Evolutionary conservation across 148 eudicot genomes (phyloP).

Genomic region (Arbutus unedo): DNA sequence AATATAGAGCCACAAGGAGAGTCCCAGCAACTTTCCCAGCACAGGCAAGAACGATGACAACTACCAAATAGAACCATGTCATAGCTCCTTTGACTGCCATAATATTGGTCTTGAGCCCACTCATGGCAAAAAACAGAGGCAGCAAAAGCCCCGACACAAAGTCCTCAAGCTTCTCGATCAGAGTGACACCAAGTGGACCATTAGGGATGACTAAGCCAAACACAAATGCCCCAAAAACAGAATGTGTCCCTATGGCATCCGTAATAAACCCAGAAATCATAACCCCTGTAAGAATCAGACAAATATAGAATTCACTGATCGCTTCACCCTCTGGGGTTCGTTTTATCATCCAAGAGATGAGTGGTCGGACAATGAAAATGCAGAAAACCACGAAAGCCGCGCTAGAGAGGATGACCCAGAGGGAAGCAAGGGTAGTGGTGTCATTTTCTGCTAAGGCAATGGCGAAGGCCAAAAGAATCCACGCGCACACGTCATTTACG

Average conservation of each 20-base stretch:
- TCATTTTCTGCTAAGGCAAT: slow-evolving; percentile 54
- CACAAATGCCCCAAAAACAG: slow-evolving; percentile 76
- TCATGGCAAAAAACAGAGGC: slow-evolving; percentile 64
- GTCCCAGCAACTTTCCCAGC: slow-evolving; percentile 56
- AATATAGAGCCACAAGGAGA: slow-evolving; percentile 32
- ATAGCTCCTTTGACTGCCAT: slow-evolving; percentile 7
- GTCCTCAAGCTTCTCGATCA: slow-evolving; percentile 69
- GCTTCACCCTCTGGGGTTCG: slow-evolving; percentile 67
- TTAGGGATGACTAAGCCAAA: slow-evolving; percentile 67
- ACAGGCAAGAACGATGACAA: slow-evolving; percentile 36
- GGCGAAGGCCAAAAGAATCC: slow-evolving; percentile 66
- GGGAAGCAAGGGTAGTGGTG: slow-evolving; percentile 33
- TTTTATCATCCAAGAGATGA: slow-evolving; percentile 47
- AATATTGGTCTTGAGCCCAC: slow-evolving; percentile 58
- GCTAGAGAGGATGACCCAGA: slow-evolving; percentile 56
- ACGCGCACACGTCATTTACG: slow-evolving; percentile 63
- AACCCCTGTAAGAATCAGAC: slow-evolving; percentile 58
- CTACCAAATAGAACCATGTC: slow-evolving; percentile 34
- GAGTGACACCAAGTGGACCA: slow-evolving; percentile 56
- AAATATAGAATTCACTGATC: slow-evolving; percentile 53
- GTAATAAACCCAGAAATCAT: slow-evolving; percentile 68
- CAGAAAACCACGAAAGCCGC: slow-evolving; percentile 36
- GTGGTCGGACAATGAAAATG: slow-evolving; percentile 44
- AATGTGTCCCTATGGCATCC: slow-evolving; percentile 75
- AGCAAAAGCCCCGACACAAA: slow-evolving; percentile 68